Evolutionary conservation across 2,329 filamentous ascomycete species (phyloP).

Genomic region (Huntiella abstrusa): DNA sequence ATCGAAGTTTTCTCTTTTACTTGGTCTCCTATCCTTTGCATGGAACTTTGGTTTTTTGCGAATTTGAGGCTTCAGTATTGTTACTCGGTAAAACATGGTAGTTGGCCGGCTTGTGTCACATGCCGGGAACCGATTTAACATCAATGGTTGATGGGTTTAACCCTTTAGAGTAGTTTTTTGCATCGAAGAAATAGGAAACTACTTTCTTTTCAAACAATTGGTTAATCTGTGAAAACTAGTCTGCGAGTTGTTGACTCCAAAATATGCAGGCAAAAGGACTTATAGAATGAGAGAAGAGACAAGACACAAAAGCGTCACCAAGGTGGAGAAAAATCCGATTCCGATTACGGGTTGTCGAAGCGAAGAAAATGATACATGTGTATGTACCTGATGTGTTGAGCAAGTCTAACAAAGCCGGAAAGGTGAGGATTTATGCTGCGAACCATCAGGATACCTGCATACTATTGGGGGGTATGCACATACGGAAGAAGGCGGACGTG

Average conservation of each 20-base stretch:
- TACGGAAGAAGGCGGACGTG: too few species aligned
- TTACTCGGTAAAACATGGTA: too few species aligned
- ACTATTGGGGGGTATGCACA: too few species aligned
- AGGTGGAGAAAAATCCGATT: not conserved
- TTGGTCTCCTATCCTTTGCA: not conserved
- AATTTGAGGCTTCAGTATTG: not conserved
- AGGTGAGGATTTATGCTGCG: not conserved
- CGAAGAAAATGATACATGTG: too few species aligned
- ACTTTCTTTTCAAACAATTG: too few species aligned
- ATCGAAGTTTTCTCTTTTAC: not conserved
- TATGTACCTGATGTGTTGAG: too few species aligned
- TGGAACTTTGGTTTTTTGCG: not conserved
- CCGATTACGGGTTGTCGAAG: too few species aligned
- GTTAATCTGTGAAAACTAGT: too few species aligned
- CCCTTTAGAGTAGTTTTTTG: too few species aligned
- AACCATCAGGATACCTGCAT: too few species aligned
- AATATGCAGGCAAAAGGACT: not conserved
- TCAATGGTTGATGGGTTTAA: not conserved
- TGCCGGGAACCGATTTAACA: not conserved
- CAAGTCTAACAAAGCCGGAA: too few species aligned
- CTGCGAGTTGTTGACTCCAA: not conserved
- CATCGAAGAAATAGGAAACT: too few species aligned
- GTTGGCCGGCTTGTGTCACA: not conserved
- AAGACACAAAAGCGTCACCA: not conserved
- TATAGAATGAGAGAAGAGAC: not conserved